A percentile compares a stretch with the other conserved stretches of the same genome.
These are phyloP conservation scores for Sporothrix brasiliensis DNA, from an alignment of 2,329 filamentous ascomycete species.

Conservation along the genomic window DNA sequence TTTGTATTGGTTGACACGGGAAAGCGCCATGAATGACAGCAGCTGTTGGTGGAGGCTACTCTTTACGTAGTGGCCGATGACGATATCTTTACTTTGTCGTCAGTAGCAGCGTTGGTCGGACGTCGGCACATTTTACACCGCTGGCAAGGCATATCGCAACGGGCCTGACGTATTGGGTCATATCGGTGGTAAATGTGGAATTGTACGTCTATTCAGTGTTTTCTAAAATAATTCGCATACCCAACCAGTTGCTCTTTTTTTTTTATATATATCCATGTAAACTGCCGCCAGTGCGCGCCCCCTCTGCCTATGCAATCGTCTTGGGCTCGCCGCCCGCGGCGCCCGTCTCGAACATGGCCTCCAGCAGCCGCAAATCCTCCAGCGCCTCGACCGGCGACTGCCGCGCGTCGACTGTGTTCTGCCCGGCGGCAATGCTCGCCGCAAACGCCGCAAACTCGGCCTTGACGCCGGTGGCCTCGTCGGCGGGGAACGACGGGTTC, in stretches of 20 bases:
- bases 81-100: no score
- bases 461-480: conserved; percentile 38
- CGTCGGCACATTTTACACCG: neutral
- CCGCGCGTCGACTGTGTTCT: conserved; percentile 33
- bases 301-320: conserved; percentile 16
- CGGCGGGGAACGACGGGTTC: conserved; percentile 27
- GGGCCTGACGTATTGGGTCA: neutral
- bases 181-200: no score
- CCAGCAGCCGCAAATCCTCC: conserved; percentile 41
- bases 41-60: no score
- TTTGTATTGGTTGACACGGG: no score
- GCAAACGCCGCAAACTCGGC: conserved; percentile 42
- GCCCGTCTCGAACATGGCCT: conserved; percentile 41
- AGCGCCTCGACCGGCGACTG: conserved; percentile 42
- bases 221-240: no score
- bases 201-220: no score
- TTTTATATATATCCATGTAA: neutral
- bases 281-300: neutral
- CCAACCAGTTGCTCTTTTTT: neutral
- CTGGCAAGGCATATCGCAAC: neutral
- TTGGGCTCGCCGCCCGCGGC: conserved; percentile 32
- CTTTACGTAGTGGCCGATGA: no score
- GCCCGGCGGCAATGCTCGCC: conserved; percentile 37
- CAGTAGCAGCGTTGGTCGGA: no score
- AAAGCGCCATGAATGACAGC: no score